Percentiles rank a stretch among this genome's conserved stretches.
phyloP scores from a whole-genome alignment of 495 filamentous ascomycete genomes.

The Thermothielavioides terrestris region DNA sequence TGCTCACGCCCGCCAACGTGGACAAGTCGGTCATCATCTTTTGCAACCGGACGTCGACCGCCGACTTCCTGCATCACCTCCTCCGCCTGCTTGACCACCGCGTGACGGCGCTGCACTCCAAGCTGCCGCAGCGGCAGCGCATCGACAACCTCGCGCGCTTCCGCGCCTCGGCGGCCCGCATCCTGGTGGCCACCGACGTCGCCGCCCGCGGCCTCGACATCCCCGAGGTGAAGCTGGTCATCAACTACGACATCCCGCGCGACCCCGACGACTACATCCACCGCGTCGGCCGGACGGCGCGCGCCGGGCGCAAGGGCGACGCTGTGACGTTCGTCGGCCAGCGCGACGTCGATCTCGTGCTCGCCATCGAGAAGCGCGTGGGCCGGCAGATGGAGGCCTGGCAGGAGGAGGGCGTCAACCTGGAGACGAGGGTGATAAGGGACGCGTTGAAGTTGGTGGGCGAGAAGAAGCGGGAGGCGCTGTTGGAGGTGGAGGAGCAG shows the following conservation, averaged over 20 bases:
- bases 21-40: constrained; percentile 80
- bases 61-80: constrained; percentile 76
- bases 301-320: constrained; percentile 75
- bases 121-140: constrained; percentile 71
- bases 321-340: constrained; percentile 87
- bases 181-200: constrained; percentile 93
- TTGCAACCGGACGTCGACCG: constrained; percentile 84
- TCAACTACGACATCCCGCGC: constrained; percentile 92
- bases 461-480: constrained; percentile 82
- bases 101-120: constrained; percentile 82
- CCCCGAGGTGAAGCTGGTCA: constrained; percentile 76
- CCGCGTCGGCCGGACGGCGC: constrained; percentile 86
- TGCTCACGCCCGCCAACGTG: constrained; percentile 68
- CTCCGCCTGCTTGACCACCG: constrained; percentile 79
- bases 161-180: constrained; percentile 79
- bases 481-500: constrained; percentile 84
- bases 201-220: constrained; percentile 95
- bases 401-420: constrained; percentile 78
- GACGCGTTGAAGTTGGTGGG: constrained; percentile 81
- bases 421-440: constrained; percentile 76
- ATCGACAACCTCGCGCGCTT: constrained; percentile 84
- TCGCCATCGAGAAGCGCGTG: constrained; percentile 79
- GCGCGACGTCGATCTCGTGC: constrained; percentile 76
- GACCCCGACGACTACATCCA: constrained; percentile 98
- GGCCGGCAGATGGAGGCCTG: constrained; percentile 73